Conservation (phyloP, 1,284 basidiomycete genomes). For the Cryptococcus sp. region DNA sequence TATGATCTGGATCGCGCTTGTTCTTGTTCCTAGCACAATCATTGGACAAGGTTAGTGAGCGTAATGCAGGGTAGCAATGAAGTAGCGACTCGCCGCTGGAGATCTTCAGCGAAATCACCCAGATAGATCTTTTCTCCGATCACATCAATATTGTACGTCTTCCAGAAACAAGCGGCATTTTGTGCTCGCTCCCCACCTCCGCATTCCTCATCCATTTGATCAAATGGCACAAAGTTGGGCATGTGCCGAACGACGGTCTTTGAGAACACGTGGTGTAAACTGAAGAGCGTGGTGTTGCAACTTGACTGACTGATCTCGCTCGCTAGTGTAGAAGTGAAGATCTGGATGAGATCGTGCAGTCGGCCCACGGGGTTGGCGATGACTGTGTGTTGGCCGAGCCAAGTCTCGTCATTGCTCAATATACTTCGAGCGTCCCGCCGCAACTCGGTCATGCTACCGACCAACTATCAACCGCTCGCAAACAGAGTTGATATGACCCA, state of each 20-base stretch:
- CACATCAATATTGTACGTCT: too few relatives aligned
- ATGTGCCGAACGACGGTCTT: conserved; percentile 1
- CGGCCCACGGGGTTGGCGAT: conserved; percentile 13
- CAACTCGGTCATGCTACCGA: too few relatives aligned
- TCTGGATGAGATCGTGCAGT: conserved; percentile 11
- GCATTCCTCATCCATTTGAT: not conserved
- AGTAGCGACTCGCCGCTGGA: conserved; percentile 2
- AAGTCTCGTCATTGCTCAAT: not conserved
- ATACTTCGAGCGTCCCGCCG: too few relatives aligned
- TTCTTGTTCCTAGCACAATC: conserved; percentile 1
- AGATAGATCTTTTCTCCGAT: not conserved
- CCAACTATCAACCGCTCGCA: too few relatives aligned
- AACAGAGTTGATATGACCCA: not conserved
- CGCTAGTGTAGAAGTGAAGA: not conserved
- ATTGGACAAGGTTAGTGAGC: not conserved
- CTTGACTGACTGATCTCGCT: not conserved
- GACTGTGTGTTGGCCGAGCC: conserved; percentile 4
- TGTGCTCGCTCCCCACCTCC: too few relatives aligned
- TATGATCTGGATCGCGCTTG: conserved; percentile 1
- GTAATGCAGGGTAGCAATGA: not conserved
- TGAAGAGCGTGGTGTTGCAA: too few relatives aligned
- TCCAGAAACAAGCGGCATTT: too few relatives aligned
- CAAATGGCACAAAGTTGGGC: conserved; percentile 15
- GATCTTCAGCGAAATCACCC: not conserved
- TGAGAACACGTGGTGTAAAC: conserved; percentile 3